A percentile compares a stretch with the other conserved stretches of the same genome.
phyloP scores from a whole-genome alignment of 2,329 filamentous ascomycete species.

The Pseudogymnoascus sp. region DNA sequence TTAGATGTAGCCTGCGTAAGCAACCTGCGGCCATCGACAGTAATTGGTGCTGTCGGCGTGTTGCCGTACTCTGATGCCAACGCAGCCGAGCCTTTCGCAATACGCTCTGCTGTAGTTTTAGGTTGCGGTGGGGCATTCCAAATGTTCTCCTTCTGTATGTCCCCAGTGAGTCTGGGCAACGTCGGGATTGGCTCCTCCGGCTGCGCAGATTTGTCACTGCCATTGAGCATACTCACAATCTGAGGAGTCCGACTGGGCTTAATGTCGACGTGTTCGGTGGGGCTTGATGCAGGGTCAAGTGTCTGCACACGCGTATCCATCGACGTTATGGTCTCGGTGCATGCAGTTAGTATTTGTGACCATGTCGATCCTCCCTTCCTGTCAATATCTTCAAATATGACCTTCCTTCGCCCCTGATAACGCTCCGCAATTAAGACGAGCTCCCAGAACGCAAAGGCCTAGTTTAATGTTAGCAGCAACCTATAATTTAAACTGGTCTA shows the following conservation, averaged over 20 bases:
- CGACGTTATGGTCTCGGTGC: conserved; percentile 60
- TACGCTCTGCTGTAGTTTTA: conserved; percentile 14
- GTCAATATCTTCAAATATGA: conserved; percentile 82
- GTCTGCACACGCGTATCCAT: conserved; percentile 57
- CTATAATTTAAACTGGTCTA: not conserved
- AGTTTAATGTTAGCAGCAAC: conserved; percentile 16
- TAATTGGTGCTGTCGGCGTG: conserved; percentile 18
- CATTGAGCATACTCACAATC: conserved; percentile 4
- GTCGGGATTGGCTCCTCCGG: conserved; percentile 13
- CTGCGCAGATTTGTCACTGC: conserved; percentile 23
- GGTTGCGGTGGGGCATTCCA: conserved; percentile 19
- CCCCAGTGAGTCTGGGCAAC: conserved; percentile 23
- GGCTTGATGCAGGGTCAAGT: not conserved
- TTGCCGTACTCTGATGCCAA: conserved; percentile 21
- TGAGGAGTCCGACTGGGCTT: conserved; percentile 29
- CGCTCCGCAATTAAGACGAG: conserved; percentile 69
- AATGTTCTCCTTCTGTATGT: conserved; percentile 23
- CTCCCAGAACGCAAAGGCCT: conserved; percentile 89
- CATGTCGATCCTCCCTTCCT: conserved; percentile 72
- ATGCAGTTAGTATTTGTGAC: conserved; percentile 67
- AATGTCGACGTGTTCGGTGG: conserved; percentile 44
- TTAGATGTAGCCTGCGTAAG: conserved; percentile 30
- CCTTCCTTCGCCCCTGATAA: conserved; percentile 67
- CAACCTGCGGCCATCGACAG: conserved; percentile 36
- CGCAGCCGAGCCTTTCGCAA: conserved; percentile 20